Percentiles rank a stretch among this genome's conserved stretches.
These are phyloP conservation scores for Cicer arietinum DNA, from an alignment of 306 rosid species.

Conservation along the genomic window DNA sequence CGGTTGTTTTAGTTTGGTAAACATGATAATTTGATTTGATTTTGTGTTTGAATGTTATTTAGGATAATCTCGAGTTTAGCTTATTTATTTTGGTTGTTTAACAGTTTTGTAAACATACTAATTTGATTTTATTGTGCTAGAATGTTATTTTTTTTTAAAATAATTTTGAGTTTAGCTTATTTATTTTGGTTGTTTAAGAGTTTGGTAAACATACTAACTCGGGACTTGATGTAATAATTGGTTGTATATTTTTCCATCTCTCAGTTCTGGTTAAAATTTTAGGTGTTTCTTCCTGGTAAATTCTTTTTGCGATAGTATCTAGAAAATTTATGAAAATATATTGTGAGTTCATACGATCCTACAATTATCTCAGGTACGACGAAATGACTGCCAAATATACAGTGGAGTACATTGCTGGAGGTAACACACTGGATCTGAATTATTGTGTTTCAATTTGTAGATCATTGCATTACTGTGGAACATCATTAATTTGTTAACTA, in stretches of 20 bases:
- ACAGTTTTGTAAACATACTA: background rate
- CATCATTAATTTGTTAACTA: background rate
- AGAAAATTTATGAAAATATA: background rate
- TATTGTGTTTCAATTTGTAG: constrained; percentile 12
- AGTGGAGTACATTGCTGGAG: constrained; percentile 98
- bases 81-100: background rate
- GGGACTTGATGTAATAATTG: constrained; percentile 12
- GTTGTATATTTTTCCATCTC: constrained; percentile 2
- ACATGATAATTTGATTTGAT: background rate
- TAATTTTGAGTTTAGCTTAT: background rate
- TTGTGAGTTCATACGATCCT: constrained; percentile 26
- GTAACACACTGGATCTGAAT: constrained; percentile 52
- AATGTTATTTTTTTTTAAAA: background rate
- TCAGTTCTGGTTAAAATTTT: background rate
- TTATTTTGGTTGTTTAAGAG: background rate
- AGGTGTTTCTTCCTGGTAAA: background rate
- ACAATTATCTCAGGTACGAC: constrained; percentile 64
- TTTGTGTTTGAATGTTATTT: background rate
- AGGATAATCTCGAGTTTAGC: background rate
- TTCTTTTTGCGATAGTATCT: background rate
- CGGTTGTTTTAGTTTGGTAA: background rate
- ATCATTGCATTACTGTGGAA: constrained; percentile 19
- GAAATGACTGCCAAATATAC: constrained; percentile 63
- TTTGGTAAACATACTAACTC: background rate
- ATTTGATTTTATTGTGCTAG: background rate